Evolutionary conservation across 768 basidiomycete species (phyloP).

Genomic region (Scleroderma citrinum): DNA sequence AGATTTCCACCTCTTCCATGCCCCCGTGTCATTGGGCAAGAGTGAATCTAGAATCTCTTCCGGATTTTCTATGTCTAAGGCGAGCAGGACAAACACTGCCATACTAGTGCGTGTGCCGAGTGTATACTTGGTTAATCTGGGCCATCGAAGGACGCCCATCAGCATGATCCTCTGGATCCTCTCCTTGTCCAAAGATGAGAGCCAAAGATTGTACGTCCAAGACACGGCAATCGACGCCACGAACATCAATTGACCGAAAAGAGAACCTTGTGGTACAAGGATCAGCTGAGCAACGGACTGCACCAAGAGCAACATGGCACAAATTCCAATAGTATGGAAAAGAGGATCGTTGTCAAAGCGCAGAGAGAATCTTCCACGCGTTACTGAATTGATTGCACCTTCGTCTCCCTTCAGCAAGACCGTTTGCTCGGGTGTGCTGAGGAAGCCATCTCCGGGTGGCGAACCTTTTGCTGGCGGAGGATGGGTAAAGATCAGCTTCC

Average conservation of each 20-base stretch:
- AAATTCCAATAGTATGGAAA: conserved; percentile 15
- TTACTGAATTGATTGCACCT: conserved; percentile 21
- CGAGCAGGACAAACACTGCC: conserved; percentile 2
- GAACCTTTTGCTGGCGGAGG: conserved; percentile 11
- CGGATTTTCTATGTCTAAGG: not conserved
- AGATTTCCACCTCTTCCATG: conserved; percentile 1
- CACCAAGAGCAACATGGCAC: conserved; percentile 21
- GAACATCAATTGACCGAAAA: conserved; percentile 33
- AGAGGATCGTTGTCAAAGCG: conserved; percentile 3
- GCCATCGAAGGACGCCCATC: not conserved
- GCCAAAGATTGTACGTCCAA: conserved; percentile 27
- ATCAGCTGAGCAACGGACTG: conserved; percentile 29
- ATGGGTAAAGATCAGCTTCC: conserved; percentile 12
- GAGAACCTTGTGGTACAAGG: conserved; percentile 25
- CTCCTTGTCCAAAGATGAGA: conserved; percentile 28
- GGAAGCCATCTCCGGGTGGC: conserved; percentile 24
- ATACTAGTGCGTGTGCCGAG: not conserved
- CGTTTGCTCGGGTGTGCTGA: conserved; percentile 13
- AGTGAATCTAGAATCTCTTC: not conserved
- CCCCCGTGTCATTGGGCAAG: not conserved
- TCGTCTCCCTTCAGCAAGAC: conserved; percentile 27
- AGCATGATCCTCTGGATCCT: conserved; percentile 16
- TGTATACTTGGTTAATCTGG: not conserved
- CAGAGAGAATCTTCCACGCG: conserved; percentile 22
- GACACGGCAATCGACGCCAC: conserved; percentile 26